A percentile compares a stretch with the other conserved stretches of the same genome.
Conservation (phyloP, 495 filamentous ascomycete genomes). For the Pyrenopolyporus hunteri region DNA sequence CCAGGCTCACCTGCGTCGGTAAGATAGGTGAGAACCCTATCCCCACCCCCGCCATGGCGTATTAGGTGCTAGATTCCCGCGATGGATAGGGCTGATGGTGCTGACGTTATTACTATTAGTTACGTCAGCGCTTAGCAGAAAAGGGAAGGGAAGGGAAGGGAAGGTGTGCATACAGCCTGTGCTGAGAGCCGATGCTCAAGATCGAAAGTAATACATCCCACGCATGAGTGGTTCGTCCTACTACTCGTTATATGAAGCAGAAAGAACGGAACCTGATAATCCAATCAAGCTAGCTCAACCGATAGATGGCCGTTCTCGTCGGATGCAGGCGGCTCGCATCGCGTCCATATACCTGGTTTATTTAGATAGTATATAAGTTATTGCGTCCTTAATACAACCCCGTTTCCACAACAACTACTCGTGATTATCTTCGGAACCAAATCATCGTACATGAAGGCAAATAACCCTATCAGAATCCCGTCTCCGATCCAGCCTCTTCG, state of each 20-base stretch:
- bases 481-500: neutral
- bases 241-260: neutral
- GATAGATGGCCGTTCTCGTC: too few species aligned
- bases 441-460: neutral
- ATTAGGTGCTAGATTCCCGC: neutral
- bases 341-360: neutral
- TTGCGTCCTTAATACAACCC: constrained; percentile 5
- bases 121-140: too few species aligned
- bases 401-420: neutral
- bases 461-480: neutral
- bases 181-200: too few species aligned
- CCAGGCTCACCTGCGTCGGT: neutral
- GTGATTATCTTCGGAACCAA: neutral
- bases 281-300: neutral
- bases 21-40: constrained; percentile 22
- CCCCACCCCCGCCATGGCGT: neutral
- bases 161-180: too few species aligned
- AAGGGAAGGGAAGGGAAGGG: too few species aligned
- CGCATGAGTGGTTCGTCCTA: neutral
- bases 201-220: neutral
- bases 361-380: constrained; percentile 18
- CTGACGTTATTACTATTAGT: too few species aligned
- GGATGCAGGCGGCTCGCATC: too few species aligned
- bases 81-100: constrained; percentile 22
- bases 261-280: neutral